Base-by-base conservation (phyloP, 768 basidiomycete genomes). In the Heimioporus sp. region DNA sequence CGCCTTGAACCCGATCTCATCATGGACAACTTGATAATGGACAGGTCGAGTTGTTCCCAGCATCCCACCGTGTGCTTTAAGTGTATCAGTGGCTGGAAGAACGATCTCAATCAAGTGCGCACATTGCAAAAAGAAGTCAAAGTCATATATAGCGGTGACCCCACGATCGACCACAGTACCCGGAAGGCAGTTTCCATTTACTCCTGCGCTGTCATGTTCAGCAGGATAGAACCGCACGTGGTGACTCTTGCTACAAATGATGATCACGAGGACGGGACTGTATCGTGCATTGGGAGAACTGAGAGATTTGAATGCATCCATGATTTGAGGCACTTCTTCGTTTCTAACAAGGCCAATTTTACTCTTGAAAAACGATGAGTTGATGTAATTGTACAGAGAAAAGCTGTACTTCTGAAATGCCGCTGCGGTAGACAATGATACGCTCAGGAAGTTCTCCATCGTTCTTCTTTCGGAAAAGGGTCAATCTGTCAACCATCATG, bases 351-450 rank as follows among this genome's bases (percentile, higher is more conserved):
- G 37, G 21, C 49, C 32, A 24, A 32, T 35, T 66, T 37, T 43
- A 21, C 13, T 9, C 45, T 46, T 20, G 24, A 24, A 24, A 24
- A 24, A 36, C 10, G 5, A 20, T 36, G 13, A 46, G 45, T n/a
- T 8, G 20, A 24, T 24, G 2, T 12, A 35, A 46, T 3, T 11
- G 20, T 13, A 21, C 15, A 36, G 13, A 20, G 16, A 16, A 24
- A 36, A 2, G 9, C 6, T 35, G 16, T 11, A 85, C 86, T 72
- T 88, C 86, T 1, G 86, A 87, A 20, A 89, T 84, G 41, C 88
- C 89, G 62, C 89, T 87, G 3, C 78, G 70, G 54, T 78, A 80
- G 11, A 80, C 70, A 19, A 80, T 39, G 42, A 80, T 65, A 13
- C 78, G 71, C 24, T 63, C 57, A 2, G 78, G 78, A 3, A 80